phyloP scores from a whole-genome alignment of 139 green algal species.

The Penium margaritaceum region DNA sequence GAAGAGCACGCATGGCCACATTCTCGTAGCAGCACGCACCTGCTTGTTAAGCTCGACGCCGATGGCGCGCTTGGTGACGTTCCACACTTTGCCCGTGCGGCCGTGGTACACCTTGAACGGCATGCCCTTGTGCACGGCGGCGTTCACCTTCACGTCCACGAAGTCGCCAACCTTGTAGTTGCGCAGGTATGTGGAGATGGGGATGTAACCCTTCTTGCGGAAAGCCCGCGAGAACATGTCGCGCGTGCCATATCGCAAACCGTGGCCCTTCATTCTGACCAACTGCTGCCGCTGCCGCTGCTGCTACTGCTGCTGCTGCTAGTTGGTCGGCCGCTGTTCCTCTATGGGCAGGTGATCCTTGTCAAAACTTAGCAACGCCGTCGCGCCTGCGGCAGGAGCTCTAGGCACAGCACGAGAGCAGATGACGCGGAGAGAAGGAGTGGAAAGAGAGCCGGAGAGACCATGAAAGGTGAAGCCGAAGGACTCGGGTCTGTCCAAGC shows the following conservation, averaged over 20 bases:
- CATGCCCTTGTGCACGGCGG: conserved; percentile 93
- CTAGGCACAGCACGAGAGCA: too few relatives aligned
- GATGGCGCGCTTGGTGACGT: conserved; percentile 93
- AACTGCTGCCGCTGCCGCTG: too few relatives aligned
- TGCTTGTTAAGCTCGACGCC: conserved; percentile 96
- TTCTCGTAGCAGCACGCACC: conserved; percentile 51
- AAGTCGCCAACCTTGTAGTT: conserved; percentile 92
- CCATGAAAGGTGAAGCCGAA: too few relatives aligned
- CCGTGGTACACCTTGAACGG: conserved; percentile 98
- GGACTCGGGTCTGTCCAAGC: too few relatives aligned
- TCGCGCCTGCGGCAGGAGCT: too few relatives aligned
- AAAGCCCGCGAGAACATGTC: conserved; percentile 79
- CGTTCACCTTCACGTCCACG: conserved; percentile 97
- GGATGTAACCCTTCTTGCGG: conserved; percentile 80
- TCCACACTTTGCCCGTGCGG: conserved; percentile 90
- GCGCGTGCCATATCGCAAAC: conserved; percentile 74
- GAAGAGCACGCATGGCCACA: too few relatives aligned
- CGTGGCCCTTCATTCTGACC: conserved; percentile 58
- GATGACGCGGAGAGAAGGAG: too few relatives aligned
- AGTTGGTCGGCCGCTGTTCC: too few relatives aligned
- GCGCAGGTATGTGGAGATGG: conserved; percentile 82
- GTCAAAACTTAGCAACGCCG: too few relatives aligned
- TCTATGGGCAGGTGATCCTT: too few relatives aligned
- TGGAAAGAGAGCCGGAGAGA: too few relatives aligned
- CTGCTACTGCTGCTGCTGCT: too few relatives aligned